A percentile compares a stretch with the other conserved stretches of the same genome.
phyloP scores from a whole-genome alignment of 352 stramenopile species.

The Globisporangium orthogonon region DNA sequence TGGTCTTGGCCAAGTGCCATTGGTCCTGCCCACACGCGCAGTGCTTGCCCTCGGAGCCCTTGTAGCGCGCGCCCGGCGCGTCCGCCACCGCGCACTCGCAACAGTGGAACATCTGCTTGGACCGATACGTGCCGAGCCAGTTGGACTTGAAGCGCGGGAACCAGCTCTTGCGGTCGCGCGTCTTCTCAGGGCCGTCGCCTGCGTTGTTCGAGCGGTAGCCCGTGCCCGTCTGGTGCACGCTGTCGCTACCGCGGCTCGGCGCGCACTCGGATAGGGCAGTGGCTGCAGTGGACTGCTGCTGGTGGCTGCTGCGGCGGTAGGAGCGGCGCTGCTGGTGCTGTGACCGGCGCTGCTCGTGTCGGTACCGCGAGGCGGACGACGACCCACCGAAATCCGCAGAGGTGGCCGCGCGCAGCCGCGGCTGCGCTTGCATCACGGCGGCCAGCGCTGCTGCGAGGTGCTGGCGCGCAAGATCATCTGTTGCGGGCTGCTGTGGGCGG shows the following conservation, averaged over 20 bases:
- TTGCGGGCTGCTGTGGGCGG: not conserved
- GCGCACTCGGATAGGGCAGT: not conserved
- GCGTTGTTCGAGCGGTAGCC: conserved; percentile 70
- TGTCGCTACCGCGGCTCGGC: conserved; percentile 14
- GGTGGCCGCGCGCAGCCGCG: conserved; percentile 1
- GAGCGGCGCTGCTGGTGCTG: not conserved
- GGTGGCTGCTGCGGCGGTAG: not conserved
- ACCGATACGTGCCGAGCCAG: conserved; percentile 81
- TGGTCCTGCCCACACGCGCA: conserved; percentile 75
- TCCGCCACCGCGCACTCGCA: conserved; percentile 72
- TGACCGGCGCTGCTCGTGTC: not conserved
- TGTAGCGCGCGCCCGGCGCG: conserved; percentile 46
- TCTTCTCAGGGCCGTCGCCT: conserved; percentile 79
- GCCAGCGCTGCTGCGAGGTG: conserved; percentile 5
- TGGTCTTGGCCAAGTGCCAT: conserved; percentile 77
- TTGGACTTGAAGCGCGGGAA: conserved; percentile 88
- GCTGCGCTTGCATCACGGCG: conserved; percentile 5
- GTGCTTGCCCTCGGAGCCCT: conserved; percentile 76
- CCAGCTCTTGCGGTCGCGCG: conserved; percentile 80
- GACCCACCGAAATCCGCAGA: conserved; percentile 5
- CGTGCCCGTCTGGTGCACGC: conserved; percentile 51
- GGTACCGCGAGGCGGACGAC: not conserved
- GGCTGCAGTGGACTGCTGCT: not conserved
- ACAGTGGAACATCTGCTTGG: conserved; percentile 83
- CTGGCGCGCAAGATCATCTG: not conserved